Evolutionary conservation across 441 rosid genomes (phyloP).

Genomic region (Gossypium aridum): DNA sequence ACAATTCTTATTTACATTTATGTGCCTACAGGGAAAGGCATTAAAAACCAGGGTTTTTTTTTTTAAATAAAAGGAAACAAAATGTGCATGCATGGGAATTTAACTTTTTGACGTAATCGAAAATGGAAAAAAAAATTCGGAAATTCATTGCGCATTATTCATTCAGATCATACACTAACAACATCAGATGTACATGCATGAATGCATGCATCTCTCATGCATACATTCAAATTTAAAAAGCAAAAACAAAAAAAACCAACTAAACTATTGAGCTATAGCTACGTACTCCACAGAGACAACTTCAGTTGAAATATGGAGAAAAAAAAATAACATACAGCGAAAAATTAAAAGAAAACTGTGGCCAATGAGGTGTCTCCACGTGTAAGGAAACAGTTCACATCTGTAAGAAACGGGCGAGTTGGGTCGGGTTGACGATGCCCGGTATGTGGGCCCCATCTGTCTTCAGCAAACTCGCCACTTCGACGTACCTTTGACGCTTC

Average conservation of each 20-base stretch:
- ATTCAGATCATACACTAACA: background rate
- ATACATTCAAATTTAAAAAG: background rate
- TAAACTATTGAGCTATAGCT: background rate
- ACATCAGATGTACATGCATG: background rate
- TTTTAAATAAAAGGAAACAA: no score
- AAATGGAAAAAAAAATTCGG: background rate
- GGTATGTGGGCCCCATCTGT: constrained; percentile 56
- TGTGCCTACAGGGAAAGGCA: no score
- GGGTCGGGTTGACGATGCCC: constrained; percentile 73
- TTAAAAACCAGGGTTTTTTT: no score
- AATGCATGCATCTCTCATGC: background rate
- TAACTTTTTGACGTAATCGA: background rate
- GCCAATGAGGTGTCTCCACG: constrained; percentile 20
- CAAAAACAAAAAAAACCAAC: background rate
- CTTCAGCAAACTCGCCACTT: constrained; percentile 58
- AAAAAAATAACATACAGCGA: background rate
- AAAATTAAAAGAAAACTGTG: background rate
- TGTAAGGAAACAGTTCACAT: constrained; percentile 29
- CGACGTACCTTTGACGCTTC: constrained; percentile 43
- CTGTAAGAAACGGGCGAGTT: constrained; percentile 54
- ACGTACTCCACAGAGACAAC: background rate
- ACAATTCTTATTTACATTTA: no score
- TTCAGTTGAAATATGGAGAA: background rate
- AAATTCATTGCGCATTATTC: background rate
- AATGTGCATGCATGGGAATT: background rate